Evolutionary conservation across 1,139 yeast species (phyloP).

Genomic region (Debaryomycetaceae sp.): DNA sequence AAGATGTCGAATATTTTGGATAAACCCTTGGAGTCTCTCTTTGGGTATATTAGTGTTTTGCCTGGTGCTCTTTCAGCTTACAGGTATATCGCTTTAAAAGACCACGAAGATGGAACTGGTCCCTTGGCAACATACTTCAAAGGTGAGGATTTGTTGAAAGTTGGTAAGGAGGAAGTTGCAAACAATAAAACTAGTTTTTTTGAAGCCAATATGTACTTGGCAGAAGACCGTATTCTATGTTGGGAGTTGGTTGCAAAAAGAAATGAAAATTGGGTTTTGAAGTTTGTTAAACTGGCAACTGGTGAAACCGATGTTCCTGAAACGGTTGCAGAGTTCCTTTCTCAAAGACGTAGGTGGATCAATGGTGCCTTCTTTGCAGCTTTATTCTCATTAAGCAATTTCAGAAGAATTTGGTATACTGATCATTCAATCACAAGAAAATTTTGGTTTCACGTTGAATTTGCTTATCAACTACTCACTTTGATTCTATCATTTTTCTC

Average conservation of each 20-base stretch:
- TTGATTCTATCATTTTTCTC: conserved; percentile 86
- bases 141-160: conserved; percentile 66
- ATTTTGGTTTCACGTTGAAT: conserved; percentile 76
- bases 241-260: conserved; percentile 95
- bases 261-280: conserved; percentile 85
- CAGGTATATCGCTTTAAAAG: conserved; percentile 80
- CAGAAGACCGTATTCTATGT: conserved; percentile 94
- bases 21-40: conserved; percentile 88
- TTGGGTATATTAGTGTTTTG: conserved; percentile 89
- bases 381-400: conserved; percentile 76
- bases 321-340: conserved; percentile 79
- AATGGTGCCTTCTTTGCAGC: conserved; percentile 98
- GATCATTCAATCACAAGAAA: conserved; percentile 78
- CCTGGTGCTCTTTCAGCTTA: conserved; percentile 98
- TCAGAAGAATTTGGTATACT: conserved; percentile 78
- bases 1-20: conserved; percentile 96
- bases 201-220: conserved; percentile 95
- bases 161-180: conserved; percentile 19
- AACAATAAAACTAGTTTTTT: conserved; percentile 66
- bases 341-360: conserved; percentile 97
- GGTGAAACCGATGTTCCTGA: conserved; percentile 99
- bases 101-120: conserved; percentile 89
- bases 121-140: conserved; percentile 85
- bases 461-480: conserved; percentile 72
- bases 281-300: conserved; percentile 87